A percentile compares a stretch with the other conserved stretches of the same genome.
Evolutionary conservation across 2,329 filamentous ascomycete species (phyloP).

Genomic region (Penicillium concentricum): DNA sequence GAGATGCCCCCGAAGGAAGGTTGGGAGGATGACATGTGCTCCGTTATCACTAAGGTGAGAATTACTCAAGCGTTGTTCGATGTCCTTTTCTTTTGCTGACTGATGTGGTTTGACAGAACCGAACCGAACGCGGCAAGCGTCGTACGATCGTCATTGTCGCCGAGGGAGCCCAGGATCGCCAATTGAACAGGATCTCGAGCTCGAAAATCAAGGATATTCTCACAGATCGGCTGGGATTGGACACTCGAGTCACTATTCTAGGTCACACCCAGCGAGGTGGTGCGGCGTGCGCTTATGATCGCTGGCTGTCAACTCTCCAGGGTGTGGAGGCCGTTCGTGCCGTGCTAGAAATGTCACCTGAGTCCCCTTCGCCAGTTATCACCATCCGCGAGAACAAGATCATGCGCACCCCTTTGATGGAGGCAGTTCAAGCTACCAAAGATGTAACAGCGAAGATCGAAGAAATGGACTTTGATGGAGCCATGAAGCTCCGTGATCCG

Average conservation of each 20-base stretch:
- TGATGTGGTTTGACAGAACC: conserved; percentile 59
- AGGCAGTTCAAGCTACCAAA: conserved; percentile 84
- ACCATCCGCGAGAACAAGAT: conserved; percentile 99
- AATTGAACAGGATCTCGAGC: conserved; percentile 80
- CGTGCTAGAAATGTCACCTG: conserved; percentile 82
- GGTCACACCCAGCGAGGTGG: conserved; percentile 98
- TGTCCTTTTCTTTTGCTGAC: not conserved
- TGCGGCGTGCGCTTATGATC: conserved; percentile 87
- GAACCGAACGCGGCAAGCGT: conserved; percentile 76
- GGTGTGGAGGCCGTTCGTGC: conserved; percentile 93
- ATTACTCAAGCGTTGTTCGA: conserved; percentile 20
- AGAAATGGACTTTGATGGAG: conserved; percentile 78
- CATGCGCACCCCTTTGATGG: conserved; percentile 80
- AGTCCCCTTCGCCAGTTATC: conserved; percentile 90
- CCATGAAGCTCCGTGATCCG: conserved; percentile 84
- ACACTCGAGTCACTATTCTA: conserved; percentile 91
- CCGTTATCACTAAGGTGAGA: conserved; percentile 66
- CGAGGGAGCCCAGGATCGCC: conserved; percentile 83
- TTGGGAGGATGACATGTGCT: conserved; percentile 87
- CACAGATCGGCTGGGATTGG: conserved; percentile 75
- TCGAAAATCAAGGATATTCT: conserved; percentile 83
- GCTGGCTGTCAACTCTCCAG: conserved; percentile 88
- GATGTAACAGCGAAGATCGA: conserved; percentile 79
- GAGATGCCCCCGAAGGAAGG: conserved; percentile 85
- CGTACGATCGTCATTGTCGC: conserved; percentile 98